These are phyloP conservation scores for Ilyonectria sp. DNA, from an alignment of 2,329 filamentous ascomycete genomes.

Conservation along the genomic window DNA sequence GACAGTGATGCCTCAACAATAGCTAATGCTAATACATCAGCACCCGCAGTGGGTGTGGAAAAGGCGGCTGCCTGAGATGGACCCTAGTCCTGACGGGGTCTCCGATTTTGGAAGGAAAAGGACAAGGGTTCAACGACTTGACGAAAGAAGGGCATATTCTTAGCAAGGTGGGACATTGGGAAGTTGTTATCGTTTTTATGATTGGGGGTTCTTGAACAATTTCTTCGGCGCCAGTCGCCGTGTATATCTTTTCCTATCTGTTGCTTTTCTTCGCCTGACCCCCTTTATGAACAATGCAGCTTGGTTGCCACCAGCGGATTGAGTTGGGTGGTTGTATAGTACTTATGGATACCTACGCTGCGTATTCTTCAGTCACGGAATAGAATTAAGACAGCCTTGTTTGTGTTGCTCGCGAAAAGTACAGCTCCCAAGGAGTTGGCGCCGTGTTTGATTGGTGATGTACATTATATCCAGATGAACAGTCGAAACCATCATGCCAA, in stretches of 20 bases:
- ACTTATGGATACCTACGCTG: slow-evolving; percentile 46
- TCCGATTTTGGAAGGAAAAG: slow-evolving; percentile 6
- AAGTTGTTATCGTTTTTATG: slow-evolving; percentile 31
- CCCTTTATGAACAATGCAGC: slow-evolving; percentile 29
- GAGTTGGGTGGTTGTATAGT: slow-evolving; percentile 32
- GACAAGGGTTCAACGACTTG: slow-evolving; percentile 44
- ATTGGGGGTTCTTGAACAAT: slow-evolving; percentile 31
- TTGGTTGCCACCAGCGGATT: slow-evolving; percentile 21
- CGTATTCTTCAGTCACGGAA: slow-evolving; percentile 37
- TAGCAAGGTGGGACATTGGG: slow-evolving; percentile 34
- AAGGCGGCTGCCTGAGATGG: slow-evolving; percentile 28
- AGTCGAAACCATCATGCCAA: background rate
- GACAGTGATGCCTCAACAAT: slow-evolving; percentile 14
- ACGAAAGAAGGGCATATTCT: slow-evolving; percentile 42
- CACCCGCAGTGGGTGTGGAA: slow-evolving; percentile 19
- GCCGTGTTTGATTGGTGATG: background rate
- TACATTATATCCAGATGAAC: background rate
- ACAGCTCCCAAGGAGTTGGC: background rate
- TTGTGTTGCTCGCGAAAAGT: background rate
- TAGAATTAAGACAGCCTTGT: slow-evolving; percentile 18
- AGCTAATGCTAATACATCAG: slow-evolving; percentile 25
- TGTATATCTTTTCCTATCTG: slow-evolving; percentile 29
- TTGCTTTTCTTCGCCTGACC: slow-evolving; percentile 17
- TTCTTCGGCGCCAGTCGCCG: slow-evolving; percentile 32
- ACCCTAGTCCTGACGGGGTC: background rate